Base-by-base conservation (phyloP, 2,329 filamentous ascomycete genomes). In the Colletotrichum euphorbiae region DNA sequence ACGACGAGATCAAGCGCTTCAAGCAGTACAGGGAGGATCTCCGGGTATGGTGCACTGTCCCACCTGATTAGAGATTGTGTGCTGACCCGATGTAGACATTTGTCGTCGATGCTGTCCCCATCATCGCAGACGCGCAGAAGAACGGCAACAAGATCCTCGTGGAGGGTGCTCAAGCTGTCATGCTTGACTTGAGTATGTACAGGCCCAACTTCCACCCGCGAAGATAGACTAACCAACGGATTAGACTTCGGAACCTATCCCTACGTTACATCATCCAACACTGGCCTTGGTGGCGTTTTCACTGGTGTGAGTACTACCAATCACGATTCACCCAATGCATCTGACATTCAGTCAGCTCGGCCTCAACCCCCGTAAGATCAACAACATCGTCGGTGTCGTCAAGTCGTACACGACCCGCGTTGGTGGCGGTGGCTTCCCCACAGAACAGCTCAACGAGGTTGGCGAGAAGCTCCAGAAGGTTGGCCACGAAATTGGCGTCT, bases 391-490 rank as follows among this genome's bases (percentile, higher is more conserved):
- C 71, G 90, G 90, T 61, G 89, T 91, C 11, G 89, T 91, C 31
- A 92, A 92, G 77, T 89, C 89, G 33, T 91, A 90, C 76, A 90
- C 89, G 45, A 91, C 89, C 33, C 83, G 86, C 69, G 87, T 90
- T 15, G 85, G 83, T 48, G 82, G 82, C 48, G 90, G 90, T 12
- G 86, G 86, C n/a, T 91, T 92, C 80, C 89, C 89, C 50, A 90
- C 89, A 0, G 90, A 92, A 76, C 87, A 82, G 59, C 71, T 76
- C 9, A 79, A 77, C 65, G 81, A 83, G 67, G 71, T 76, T 67
- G 83, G 83, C 57, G 79, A 75, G 28, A 83, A 82, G 71, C 79
- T 86, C 31, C 83, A 86, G 73, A 76, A 83, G 61, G 76, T 83
- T 64, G 83, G 83, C 17, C 77, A 71, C 69, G 69, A 71, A 43